Conservation (phyloP, 2,329 filamentous ascomycete genomes). For the Fusarium decemcellulare region DNA sequence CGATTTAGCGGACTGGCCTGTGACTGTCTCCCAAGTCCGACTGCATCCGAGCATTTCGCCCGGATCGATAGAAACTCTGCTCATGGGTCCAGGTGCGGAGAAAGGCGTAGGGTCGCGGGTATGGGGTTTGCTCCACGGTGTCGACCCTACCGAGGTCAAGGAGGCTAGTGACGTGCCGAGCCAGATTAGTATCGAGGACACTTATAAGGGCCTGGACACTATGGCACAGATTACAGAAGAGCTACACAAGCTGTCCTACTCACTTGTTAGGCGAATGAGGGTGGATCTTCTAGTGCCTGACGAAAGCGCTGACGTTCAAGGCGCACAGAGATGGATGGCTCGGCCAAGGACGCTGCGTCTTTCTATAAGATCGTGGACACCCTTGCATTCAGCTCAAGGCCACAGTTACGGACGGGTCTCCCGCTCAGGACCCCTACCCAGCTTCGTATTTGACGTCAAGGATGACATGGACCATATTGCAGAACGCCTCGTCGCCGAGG, state of each 20-base stretch:
- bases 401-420: constrained; percentile 80
- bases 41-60: constrained; percentile 74
- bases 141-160: constrained; percentile 82
- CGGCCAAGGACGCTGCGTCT: constrained; percentile 86
- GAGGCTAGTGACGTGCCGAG: constrained; percentile 80
- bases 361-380: constrained; percentile 75
- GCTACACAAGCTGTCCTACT: constrained; percentile 76
- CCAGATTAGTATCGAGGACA: constrained; percentile 96
- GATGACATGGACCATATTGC: constrained; percentile 72
- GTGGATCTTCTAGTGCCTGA: constrained; percentile 77
- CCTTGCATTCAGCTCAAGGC: constrained; percentile 58
- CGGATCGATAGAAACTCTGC: constrained; percentile 74
- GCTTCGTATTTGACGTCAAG: constrained; percentile 77
- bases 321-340: constrained; percentile 76
- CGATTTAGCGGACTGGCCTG: constrained; percentile 55
- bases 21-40: constrained; percentile 78
- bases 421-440: constrained; percentile 80
- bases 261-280: constrained; percentile 84
- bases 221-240: constrained; percentile 76
- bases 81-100: constrained; percentile 78
- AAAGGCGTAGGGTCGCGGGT: constrained; percentile 79
- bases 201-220: constrained; percentile 80
- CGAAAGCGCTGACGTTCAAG: constrained; percentile 49
- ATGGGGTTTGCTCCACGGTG: constrained; percentile 86
- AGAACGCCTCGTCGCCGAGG: constrained; percentile 78